These are phyloP conservation scores for Fusarium verrucosum DNA, from an alignment of 2,329 filamentous ascomycete genomes.

Conservation along the genomic window DNA sequence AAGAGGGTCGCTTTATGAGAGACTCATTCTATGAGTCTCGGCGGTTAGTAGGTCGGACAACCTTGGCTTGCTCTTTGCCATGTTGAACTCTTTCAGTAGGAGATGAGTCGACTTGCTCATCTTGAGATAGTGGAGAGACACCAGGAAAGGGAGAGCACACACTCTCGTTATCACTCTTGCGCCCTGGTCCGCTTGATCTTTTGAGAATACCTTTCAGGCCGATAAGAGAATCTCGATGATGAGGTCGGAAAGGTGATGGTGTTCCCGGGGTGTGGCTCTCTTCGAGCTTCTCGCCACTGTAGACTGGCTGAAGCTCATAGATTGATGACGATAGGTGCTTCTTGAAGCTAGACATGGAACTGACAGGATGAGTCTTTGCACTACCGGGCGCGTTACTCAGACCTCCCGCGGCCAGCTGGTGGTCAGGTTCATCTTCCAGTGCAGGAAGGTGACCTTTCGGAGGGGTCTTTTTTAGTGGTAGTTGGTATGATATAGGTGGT, in stretches of 20 bases:
- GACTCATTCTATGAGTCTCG: slow-evolving; percentile 9
- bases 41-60: slow-evolving; percentile 4
- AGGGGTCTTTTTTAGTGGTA: neutral
- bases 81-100: slow-evolving; percentile 28
- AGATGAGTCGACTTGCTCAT: slow-evolving; percentile 12
- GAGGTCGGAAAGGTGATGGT: slow-evolving; percentile 26
- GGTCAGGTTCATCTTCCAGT: neutral
- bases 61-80: slow-evolving; percentile 24
- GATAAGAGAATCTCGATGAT: slow-evolving; percentile 27
- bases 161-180: neutral
- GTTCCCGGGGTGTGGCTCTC: neutral
- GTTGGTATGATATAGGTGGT: slow-evolving; percentile 9
- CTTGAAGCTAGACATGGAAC: neutral
- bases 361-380: neutral
- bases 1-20: neutral
- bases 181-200: neutral
- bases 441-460: neutral
- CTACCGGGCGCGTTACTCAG: neutral
- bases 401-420: neutral
- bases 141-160: neutral
- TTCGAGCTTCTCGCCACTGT: slow-evolving; percentile 25
- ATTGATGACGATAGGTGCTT: neutral
- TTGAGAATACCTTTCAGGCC: slow-evolving; percentile 40
- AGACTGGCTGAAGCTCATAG: slow-evolving; percentile 32
- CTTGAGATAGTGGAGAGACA: slow-evolving; percentile 11